phyloP scores from a whole-genome alignment of 108 stramenopile species.

The Phaeodactylum tricornutum region DNA sequence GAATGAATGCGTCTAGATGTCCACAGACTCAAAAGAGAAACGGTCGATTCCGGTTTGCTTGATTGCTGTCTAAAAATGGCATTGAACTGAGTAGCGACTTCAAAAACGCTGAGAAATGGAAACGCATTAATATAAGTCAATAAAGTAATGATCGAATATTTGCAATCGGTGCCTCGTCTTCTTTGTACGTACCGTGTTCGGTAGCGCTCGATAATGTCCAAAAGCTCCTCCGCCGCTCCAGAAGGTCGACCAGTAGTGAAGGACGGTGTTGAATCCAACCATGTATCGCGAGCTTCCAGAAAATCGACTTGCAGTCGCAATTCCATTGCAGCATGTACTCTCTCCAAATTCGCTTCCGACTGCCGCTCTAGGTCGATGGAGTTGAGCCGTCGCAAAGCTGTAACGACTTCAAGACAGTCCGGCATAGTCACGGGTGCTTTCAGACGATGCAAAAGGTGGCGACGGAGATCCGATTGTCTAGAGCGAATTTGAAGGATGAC shows the following conservation, averaged over 20 bases:
- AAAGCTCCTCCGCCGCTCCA: constrained; percentile 52
- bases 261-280: constrained; percentile 52
- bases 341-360: constrained; percentile 29
- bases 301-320: constrained; percentile 74
- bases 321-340: constrained; percentile 70
- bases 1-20: constrained; percentile 57
- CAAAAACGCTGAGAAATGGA: constrained; percentile 56
- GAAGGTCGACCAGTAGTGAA: constrained; percentile 12
- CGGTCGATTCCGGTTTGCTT: constrained; percentile 22
- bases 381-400: constrained; percentile 71
- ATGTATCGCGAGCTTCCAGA: constrained; percentile 73
- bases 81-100: constrained; percentile 79
- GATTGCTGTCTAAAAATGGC: constrained; percentile 66
- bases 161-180: too few relatives aligned
- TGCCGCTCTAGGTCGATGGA: constrained; percentile 61
- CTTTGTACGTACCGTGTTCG: constrained; percentile 65
- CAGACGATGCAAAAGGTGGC: constrained; percentile 56
- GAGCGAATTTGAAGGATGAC: constrained; percentile 75
- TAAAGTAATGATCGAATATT: too few relatives aligned
- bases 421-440: constrained; percentile 82
- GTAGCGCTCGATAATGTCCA: constrained; percentile 81
- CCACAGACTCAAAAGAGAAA: constrained; percentile 76
- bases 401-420: constrained; percentile 76
- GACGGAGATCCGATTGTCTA: constrained; percentile 64
- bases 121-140: too few relatives aligned